phyloP scores from a whole-genome alignment of 2,329 filamentous ascomycete genomes.

The Fusarium luffae region DNA sequence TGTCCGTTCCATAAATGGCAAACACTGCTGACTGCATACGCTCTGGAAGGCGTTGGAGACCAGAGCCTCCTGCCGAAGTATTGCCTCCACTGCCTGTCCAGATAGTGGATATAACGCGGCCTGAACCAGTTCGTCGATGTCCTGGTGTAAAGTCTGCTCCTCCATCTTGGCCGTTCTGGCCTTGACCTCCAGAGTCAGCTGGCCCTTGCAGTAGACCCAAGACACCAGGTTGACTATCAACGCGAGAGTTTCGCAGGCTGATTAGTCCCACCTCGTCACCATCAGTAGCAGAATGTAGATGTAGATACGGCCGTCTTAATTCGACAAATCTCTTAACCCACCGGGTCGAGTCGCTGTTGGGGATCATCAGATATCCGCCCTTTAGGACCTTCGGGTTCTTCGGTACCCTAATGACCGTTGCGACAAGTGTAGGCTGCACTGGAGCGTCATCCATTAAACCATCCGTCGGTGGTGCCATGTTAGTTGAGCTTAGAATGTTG shows the following conservation, averaged over 20 bases:
- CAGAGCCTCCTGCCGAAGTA: constrained; percentile 44
- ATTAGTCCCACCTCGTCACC: constrained; percentile 93
- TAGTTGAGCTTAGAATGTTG: constrained; percentile 67
- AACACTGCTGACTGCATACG: constrained; percentile 80
- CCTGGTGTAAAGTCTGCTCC: constrained; percentile 55
- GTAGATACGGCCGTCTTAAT: constrained; percentile 88
- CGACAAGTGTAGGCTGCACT: constrained; percentile 72
- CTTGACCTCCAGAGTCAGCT: constrained; percentile 51
- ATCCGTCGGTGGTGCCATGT: constrained; percentile 75
- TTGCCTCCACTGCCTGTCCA: constrained; percentile 61
- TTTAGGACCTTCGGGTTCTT: constrained; percentile 87
- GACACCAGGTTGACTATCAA: constrained; percentile 92
- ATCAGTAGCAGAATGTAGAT: constrained; percentile 85
- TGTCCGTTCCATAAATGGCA: constrained; percentile 92
- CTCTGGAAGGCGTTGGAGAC: constrained; percentile 66
- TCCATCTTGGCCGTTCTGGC: constrained; percentile 49
- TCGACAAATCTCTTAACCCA: constrained; percentile 97
- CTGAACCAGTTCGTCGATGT: constrained; percentile 62
- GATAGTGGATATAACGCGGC: constrained; percentile 65
- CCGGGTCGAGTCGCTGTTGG: constrained; percentile 80
- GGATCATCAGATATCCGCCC: constrained; percentile 87
- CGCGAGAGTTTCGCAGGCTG: constrained; percentile 87
- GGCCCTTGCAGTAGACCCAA: constrained; percentile 75
- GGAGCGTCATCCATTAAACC: constrained; percentile 63
- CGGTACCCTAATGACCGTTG: constrained; percentile 79